A percentile compares a stretch with the other conserved stretches of the same genome.
phyloP scores from a whole-genome alignment of 2,329 filamentous ascomycete genomes.

The Clonostachys chloroleuca region DNA sequence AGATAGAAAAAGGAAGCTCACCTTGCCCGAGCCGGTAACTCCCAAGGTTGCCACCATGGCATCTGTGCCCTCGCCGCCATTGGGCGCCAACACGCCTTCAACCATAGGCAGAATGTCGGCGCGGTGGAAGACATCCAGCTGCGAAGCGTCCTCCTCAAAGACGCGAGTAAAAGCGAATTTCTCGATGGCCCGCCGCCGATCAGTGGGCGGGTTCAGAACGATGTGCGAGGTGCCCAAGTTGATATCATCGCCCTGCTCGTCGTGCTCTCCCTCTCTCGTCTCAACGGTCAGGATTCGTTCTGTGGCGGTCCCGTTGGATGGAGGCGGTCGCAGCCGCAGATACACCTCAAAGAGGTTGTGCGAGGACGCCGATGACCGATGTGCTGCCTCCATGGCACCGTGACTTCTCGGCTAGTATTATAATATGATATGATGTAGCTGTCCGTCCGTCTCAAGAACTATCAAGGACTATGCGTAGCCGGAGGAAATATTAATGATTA shows the following conservation, averaged over 20 bases:
- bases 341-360: slow-evolving; percentile 84
- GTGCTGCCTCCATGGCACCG: too few relatives aligned
- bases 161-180: slow-evolving; percentile 93
- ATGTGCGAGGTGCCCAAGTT: slow-evolving; percentile 53
- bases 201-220: slow-evolving; percentile 74
- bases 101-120: slow-evolving; percentile 72
- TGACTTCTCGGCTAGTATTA: too few relatives aligned
- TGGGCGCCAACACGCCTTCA: slow-evolving; percentile 72
- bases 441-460: too few relatives aligned
- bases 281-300: slow-evolving; percentile 83
- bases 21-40: slow-evolving; percentile 95
- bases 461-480: too few relatives aligned
- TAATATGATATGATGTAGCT: too few relatives aligned
- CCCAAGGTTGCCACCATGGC: slow-evolving; percentile 87
- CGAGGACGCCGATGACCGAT: slow-evolving; percentile 6
- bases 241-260: slow-evolving; percentile 21
- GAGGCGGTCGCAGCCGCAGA: slow-evolving; percentile 73
- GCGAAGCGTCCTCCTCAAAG: slow-evolving; percentile 80
- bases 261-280: slow-evolving; percentile 28
- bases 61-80: slow-evolving; percentile 77
- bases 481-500: too few relatives aligned
- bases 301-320: slow-evolving; percentile 28
- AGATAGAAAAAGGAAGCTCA: slow-evolving; percentile 24
- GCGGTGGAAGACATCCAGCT: slow-evolving; percentile 82
- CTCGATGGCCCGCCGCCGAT: slow-evolving; percentile 84